Base-by-base conservation (phyloP, 2,329 filamentous ascomycete genomes). In the Sphaerulina vaccinii region DNA sequence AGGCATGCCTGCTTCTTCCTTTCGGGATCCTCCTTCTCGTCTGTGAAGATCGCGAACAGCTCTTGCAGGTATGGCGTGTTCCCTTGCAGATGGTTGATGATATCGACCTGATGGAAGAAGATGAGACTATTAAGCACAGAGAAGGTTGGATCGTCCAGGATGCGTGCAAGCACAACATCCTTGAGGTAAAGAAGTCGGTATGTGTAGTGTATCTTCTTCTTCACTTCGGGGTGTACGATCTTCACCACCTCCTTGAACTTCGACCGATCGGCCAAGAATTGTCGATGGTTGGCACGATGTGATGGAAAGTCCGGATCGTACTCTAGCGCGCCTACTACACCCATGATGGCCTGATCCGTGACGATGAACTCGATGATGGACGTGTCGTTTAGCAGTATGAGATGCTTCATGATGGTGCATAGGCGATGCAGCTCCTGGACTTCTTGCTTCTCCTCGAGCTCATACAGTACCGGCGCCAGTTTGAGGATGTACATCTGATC, bases 31-130 rank as follows among this genome's bases (percentile, higher is more conserved):
- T 88, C 83, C 46, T 71, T 68, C 54, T 84, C 82, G 19, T 83
- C 75, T 16, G 79, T 81, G 65, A 97, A 96, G 56, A 97, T 90
- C 48, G 81, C 80, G 68, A 97, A 99, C 3, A 97, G 79, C 56
- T 96, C 89, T 60, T 84, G 85, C 22, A 97, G 75, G 65, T 96
- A 96, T 1, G 74, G 73, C 1, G 76, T 76, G 63, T 96, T 96
- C 21, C 79, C 79, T 70, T 96, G 91, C n/a, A 99, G 79, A 71
- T 97, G 89, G 66, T 92, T 88, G 43, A 99, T 87, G 66, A 99
- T 96, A 66, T 97, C 93, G 63, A 97, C 91, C 74, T 99, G 93
- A 73, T 97, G 93, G 79, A 95, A 99, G 75, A 96, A 99, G 61
- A 99, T 99, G 62, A 97, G 81, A 44, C 90, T 96, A 73, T 97